Evolutionary conservation across 2,329 filamentous ascomycete species (phyloP), one percentile per base, ranked within the genome.

Genomic region (Colletotrichum neosansevieriae): DNA sequence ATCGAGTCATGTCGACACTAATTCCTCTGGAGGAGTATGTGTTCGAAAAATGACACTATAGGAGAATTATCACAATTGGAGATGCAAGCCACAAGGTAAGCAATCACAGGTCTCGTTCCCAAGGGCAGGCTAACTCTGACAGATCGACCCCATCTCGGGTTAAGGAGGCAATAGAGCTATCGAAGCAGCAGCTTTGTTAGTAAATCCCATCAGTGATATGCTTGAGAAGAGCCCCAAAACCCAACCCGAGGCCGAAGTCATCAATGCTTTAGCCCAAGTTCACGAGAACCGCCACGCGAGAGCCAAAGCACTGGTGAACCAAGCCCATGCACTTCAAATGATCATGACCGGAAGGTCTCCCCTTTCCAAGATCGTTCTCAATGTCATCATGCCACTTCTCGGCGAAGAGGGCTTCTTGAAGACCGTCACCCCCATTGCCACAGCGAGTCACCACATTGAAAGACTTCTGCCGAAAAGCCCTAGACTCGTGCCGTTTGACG

Each of bases 11-110:
- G 5, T 75, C 75, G 3, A 76, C 74, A 0, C 70, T 82, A 24
- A 59, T 70, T 3, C 49, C 58, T 4, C 17, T 69, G 9, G 68
- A 57, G 51, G 79, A 82, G 67, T 78, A 77, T 40, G 75, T 80
- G 1, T 76, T 80, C n/a, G 69, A 76, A 11, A 74, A 76, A 21
- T 21, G 21, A 3, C 21, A 21, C 21, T 21, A 21, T 21, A 21
- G 76, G 11, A 73, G 82, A 10, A 76, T 81, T 3, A 74, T 83
- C 2, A 73, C 76, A 1, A 75, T 83, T 6, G 81, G 81, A 0
- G 82, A 83, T 69, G 75, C 81, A 1, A 79, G 76, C 6, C 81
- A 83, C 68, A 83, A 83, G 75, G 78, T 77, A 71, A 4, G 11
- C 1, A 12, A 2, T 13, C 13, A 1, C 4, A 10, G 4, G 3